Evolutionary conservation across 805 yeast species (phyloP).

Genomic region (Scheffersomyces lignosus): DNA sequence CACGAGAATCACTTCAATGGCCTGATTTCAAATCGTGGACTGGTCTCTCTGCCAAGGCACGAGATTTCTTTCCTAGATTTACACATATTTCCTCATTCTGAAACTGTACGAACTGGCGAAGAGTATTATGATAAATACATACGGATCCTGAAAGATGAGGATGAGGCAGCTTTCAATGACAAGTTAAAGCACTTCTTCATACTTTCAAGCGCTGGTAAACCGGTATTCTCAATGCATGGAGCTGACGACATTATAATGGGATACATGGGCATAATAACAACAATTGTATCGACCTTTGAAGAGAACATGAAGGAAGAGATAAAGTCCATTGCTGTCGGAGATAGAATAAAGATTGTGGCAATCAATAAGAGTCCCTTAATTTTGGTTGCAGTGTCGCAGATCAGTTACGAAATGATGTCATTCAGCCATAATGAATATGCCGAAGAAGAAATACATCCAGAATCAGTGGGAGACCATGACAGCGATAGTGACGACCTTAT

Average conservation of each 20-base stretch:
- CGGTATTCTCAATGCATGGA: conserved; percentile 78
- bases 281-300: conserved; percentile 71
- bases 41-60: background rate
- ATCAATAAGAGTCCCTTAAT: conserved; percentile 67
- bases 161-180: conserved; percentile 19
- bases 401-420: conserved; percentile 47
- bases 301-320: conserved; percentile 40
- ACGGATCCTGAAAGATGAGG: conserved; percentile 14
- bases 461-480: no score
- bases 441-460: no score
- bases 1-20: conserved; percentile 9
- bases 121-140: conserved; percentile 17
- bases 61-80: conserved; percentile 10
- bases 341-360: conserved; percentile 54
- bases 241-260: conserved; percentile 65
- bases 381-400: conserved; percentile 64
- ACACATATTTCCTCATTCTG: conserved; percentile 11
- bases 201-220: conserved; percentile 84
- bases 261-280: conserved; percentile 78
- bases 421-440: conserved; percentile 2
- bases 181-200: conserved; percentile 72
- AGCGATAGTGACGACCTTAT: conserved; percentile 12
- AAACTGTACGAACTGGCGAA: conserved; percentile 3
- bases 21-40: conserved; percentile 1
- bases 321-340: conserved; percentile 52